Base-by-base conservation (phyloP, 371 early-diverging fungal genomes). In the Haplosporangium sp. region DNA sequence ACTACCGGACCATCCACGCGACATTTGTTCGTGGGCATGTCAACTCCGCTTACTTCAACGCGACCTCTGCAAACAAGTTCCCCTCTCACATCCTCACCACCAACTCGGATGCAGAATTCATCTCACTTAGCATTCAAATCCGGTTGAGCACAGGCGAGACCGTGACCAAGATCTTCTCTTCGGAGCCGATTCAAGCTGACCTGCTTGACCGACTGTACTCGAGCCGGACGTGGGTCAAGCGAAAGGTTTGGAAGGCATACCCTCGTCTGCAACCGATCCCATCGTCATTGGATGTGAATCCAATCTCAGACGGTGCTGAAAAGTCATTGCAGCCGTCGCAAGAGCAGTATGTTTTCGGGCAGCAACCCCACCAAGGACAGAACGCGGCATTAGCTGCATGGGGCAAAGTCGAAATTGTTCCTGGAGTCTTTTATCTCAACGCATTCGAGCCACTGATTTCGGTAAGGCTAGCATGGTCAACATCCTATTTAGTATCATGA, bases 201-300 rank as follows among this genome's bases (percentile, higher is more conserved):
- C 46, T 79, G n/a, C 74, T 90, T 18, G 83, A 84, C 69, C 50
- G 70, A 16, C 42, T 90, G 37, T 90, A 87, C 40, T 23, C 58
- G 6, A 82, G 80, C 51, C 75, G 84, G 29, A 86, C 85, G 8
- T 90, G 89, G 89, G 84, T 84, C 13, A 82, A 81, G 50, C 81
- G 82, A 37, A 87, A 88, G 61, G 80, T 64, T 21, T 93, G 93
- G 93, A 84, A 89, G 38, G 87, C 91, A 6, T 93, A 92, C 51
- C 93, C 93, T 9, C 51, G 77, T 13, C 64, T 93, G 6, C 41
- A 60, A 12, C 89, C 91, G 0, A 48, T 86, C 4, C 42, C 51
- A 4, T 48, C 40, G 55, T 16, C 45, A 45, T 45, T 14, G 16
- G n/a, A 5, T 0, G 21, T 59, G 2, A 37, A 47, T 29, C 50